Conservation (phyloP, 495 filamentous ascomycete genomes). For the Aspergillus sparsus region DNA sequence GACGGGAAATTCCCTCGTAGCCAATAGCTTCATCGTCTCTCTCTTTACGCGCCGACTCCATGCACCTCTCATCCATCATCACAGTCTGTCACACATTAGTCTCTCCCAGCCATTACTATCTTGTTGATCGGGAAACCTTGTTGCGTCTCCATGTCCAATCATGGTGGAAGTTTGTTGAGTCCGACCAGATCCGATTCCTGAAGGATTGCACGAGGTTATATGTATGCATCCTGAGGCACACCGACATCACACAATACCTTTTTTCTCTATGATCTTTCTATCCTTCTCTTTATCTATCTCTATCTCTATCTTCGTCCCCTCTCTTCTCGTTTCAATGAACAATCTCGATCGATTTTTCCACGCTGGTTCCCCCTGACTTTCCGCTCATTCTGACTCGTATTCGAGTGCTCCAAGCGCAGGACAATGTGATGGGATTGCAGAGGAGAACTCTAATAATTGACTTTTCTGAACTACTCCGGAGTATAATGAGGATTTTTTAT, state of each 20-base stretch:
- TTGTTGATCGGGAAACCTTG: neutral
- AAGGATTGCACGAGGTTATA: neutral
- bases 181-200: neutral
- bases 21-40: constrained; percentile 6
- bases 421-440: neutral
- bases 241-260: neutral
- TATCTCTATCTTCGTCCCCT: too few relatives aligned
- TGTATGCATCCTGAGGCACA: neutral
- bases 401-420: neutral
- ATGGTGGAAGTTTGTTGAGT: neutral
- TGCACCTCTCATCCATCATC: constrained; percentile 7
- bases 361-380: neutral
- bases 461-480: too few relatives aligned
- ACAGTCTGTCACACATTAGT: constrained; percentile 8
- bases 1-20: neutral
- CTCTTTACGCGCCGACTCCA: constrained; percentile 8
- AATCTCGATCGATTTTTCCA: too few relatives aligned
- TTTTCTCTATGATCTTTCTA: too few relatives aligned
- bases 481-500: too few relatives aligned
- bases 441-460: neutral
- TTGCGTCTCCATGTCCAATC: neutral
- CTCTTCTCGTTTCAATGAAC: too few relatives aligned
- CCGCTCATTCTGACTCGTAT: neutral
- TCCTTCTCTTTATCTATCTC: too few relatives aligned
- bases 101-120: neutral